A percentile compares a stretch with the other conserved stretches of the same genome.
Evolutionary conservation across 108 stramenopile genomes (phyloP).

Genomic region (Skeletonema marinoi): DNA sequence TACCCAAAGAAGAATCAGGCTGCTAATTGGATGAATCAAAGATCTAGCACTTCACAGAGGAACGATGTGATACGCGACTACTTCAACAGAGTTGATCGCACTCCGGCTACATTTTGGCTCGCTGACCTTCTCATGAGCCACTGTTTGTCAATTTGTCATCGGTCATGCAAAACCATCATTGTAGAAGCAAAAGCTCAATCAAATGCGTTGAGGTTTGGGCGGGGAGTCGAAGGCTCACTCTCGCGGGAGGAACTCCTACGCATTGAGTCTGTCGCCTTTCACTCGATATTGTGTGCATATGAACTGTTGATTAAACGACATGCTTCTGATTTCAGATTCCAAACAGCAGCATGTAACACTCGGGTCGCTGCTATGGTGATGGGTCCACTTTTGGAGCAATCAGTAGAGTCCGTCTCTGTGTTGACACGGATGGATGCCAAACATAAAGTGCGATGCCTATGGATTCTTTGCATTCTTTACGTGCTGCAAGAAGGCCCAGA

Average conservation of each 20-base stretch:
- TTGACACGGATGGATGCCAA: constrained; percentile 77
- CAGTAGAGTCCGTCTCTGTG: constrained; percentile 58
- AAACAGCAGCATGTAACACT: constrained; percentile 56
- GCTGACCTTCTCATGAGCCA: constrained; percentile 69
- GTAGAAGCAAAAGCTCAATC: constrained; percentile 65
- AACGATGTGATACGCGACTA: constrained; percentile 2
- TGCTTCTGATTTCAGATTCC: constrained; percentile 79
- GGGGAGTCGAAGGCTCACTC: constrained; percentile 43
- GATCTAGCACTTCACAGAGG: not conserved
- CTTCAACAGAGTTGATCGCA: constrained; percentile 34
- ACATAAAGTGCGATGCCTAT: constrained; percentile 72
- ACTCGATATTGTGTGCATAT: constrained; percentile 71
- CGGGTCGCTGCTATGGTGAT: constrained; percentile 76
- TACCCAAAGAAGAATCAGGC: constrained; percentile 25
- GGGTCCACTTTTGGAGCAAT: constrained; percentile 53
- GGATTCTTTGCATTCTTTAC: constrained; percentile 79
- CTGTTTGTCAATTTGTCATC: constrained; percentile 70
- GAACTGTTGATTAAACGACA: constrained; percentile 81
- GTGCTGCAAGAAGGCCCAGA: constrained; percentile 88
- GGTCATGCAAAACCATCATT: constrained; percentile 73
- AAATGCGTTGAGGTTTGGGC: constrained; percentile 21
- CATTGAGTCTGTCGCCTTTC: constrained; percentile 81
- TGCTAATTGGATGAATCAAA: constrained; percentile 38
- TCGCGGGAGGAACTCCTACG: constrained; percentile 64
- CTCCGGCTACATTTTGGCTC: constrained; percentile 79